Conservation (phyloP, 768 basidiomycete species). For the Erythrobasidium yunnanense region DNA sequence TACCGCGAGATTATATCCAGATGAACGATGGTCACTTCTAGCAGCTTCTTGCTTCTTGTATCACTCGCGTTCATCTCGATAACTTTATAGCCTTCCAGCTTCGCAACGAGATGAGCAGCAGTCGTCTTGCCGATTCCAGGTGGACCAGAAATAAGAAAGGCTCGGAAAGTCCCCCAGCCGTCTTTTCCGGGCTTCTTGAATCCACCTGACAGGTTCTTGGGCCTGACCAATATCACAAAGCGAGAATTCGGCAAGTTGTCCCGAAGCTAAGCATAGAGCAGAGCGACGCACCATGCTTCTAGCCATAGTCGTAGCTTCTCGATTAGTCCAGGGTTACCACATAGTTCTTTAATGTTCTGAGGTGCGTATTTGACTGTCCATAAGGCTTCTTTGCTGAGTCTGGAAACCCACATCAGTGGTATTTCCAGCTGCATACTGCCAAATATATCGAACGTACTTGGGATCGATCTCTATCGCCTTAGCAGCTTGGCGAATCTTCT, state of each 20-base stretch:
- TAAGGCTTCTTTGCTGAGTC: conserved; percentile 49
- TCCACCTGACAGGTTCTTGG: conserved; percentile 55
- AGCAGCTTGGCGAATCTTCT: conserved; percentile 60
- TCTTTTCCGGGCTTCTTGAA: conserved; percentile 94
- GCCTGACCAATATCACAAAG: conserved; percentile 51
- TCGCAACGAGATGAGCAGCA: conserved; percentile 81
- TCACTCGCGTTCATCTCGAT: conserved; percentile 97
- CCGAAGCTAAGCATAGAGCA: background rate
- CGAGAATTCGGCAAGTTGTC: background rate
- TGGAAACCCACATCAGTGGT: background rate
- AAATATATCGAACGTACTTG: background rate
- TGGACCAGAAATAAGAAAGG: conserved; percentile 78
- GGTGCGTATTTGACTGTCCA: conserved; percentile 97
- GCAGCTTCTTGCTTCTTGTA: conserved; percentile 84
- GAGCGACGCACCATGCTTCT: conserved; percentile 59
- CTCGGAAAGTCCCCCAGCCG: conserved; percentile 73
- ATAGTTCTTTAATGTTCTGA: conserved; percentile 71
- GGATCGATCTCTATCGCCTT: conserved; percentile 53
- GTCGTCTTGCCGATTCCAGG: conserved; percentile 98
- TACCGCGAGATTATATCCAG: background rate
- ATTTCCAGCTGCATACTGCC: background rate
- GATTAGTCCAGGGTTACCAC: conserved; percentile 84
- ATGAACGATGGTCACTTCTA: conserved; percentile 55
- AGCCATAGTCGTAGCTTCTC: conserved; percentile 85
- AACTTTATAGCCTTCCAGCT: conserved; percentile 77